Evolutionary conservation across 495 filamentous ascomycete species (phyloP), one percentile per base, ranked within the genome.

Genomic region (Aspergillus affinis): DNA sequence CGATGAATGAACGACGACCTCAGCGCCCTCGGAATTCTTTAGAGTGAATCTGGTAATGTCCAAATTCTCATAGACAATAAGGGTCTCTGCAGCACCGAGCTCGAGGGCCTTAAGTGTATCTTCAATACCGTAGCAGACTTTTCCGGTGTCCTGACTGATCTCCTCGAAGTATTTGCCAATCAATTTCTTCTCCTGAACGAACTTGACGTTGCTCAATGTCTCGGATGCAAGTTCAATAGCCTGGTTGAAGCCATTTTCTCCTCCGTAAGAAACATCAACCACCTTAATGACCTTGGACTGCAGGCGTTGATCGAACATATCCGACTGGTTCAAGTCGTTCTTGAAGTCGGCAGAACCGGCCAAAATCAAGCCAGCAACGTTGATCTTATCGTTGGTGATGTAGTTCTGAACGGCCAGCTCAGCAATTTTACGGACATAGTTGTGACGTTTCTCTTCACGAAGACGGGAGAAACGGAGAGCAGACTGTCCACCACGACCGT

Each of bases 121-220:
- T 18, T 98, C 94, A 51, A 98, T 85, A 81, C 94, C 93, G 72
- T 98, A 98, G 80, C 94, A 98, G 61, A 98, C 86, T 68, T 89
- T 92, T 60, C 94, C 94, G 50, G 87, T 93, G 67, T 98, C 95
- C 71, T 96, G 92, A 66, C 90, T 96, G 70, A 98, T 97, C 77
- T 98, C 92, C 71, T 98, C 91, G 69, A 98, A 98, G 83, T 98
- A 98, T 67, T 88, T 92, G 68, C 92, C 91, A 70, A 98, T 98
- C 54, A 98, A 84, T 81, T 96, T 97, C 89, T 98, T 98, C 84
- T 98, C 94, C 75, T 98, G 94, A 73, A 98, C 96, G 75, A 98
- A 98, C 76, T 98, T 98, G 81, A 98, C 94, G 66, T 96, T 98
- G 75, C 92, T 88, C 50, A 98, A 82, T n/a, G 94, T 98, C 81